Base-by-base conservation (phyloP, 202 grass and related monocot species). In the Carex arenaria region DNA sequence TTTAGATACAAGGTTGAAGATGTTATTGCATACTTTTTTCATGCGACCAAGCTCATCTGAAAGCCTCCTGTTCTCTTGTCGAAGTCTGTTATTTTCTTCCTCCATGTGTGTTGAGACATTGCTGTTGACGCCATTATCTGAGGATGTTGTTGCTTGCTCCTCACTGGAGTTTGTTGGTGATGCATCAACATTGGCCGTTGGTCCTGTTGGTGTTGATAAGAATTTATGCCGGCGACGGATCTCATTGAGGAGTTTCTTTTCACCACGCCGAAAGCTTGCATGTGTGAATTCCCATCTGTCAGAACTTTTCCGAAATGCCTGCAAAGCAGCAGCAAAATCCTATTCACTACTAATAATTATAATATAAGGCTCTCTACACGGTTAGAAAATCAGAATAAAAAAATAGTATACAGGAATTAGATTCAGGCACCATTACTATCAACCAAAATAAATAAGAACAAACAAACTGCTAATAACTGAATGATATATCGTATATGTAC, bases 271-370 rank as follows among this genome's bases (percentile, higher is more conserved):
- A 79, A 97, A 97, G 20, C 86, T 83, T n/a, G 91, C 92, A 82
- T 97, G 91, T 55, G 84, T 88, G 74, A 97, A 97, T 89, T 97
- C 94, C 94, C 92, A 97, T 72, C 92, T 83, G 62, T 97, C 92
- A 26, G 89, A 55, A 11, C 90, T 80, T 86, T 97, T 97, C 60
- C 57, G 88, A 80, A 94, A 97, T 57, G 92, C 94, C 94, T 97
- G 59, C 54, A 83, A 74, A 31, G 0, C 72, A 49, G 61, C 19
- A 36, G 43, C 9, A 47, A 47, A 47, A 42, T 42, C 40, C 40
- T 7, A 42, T 42, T 42, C 40, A 42, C 7, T 42, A 42, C 40
- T 42, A 42, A 42, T 7, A 42, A 42, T 42, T 42, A 42, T 8
- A 42, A 42, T 42, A 42, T 42, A 42, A 42, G 40, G 7, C 40